Evolutionary conservation across 1,139 yeast genomes (phyloP), one percentile per base, ranked within the genome.

Genomic region (Pichia sp.): DNA sequence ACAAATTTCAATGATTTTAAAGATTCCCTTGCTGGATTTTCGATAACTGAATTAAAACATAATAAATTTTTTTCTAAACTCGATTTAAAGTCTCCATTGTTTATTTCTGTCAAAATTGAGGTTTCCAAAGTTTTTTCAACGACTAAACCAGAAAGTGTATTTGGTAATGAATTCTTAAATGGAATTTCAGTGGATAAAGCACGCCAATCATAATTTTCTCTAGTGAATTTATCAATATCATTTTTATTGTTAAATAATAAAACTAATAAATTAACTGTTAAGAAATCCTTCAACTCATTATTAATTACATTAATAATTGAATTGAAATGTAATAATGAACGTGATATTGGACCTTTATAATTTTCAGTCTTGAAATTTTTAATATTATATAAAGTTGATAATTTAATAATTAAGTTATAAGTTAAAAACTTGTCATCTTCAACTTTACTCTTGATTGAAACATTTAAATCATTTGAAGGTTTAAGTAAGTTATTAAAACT

Each of bases 291-390:
- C 45, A 83, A 67, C 47, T 75, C 75, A 22, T 68, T 69, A 39
- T 76, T 74, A 48, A 86, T 69, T 50, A 79, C 78, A 53, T 81
- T 76, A 48, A 84, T 67, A 54, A 83, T 82, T 18, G 90, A 84
- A 63, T 93, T 78, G 65, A 85, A 87, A 44, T 56, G 71, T 53
- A 60, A 65, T 48, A 55, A 59, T n/a, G 60, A 70, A 60, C 69
- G 63, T 48, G 69, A 65, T 27, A 73, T 55, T 36, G 55, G 60
- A 42, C 59, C 53, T 7, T 53, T 48, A 50, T 61, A 62, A 33
- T 58, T 56, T 39, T 50, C 48, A 11, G 60, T 49, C 36, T 55
- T 56, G 13, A 53, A 18, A 30, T 59, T 48, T 16, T 56, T 49
- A 22, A 62, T 50, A 60, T 48, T 64, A 47, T 45, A 62, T 42